A percentile compares a stretch with the other conserved stretches of the same genome.
Evolutionary conservation across 2,329 filamentous ascomycete species (phyloP).

Genomic region (Hymenoscyphus salicellus): DNA sequence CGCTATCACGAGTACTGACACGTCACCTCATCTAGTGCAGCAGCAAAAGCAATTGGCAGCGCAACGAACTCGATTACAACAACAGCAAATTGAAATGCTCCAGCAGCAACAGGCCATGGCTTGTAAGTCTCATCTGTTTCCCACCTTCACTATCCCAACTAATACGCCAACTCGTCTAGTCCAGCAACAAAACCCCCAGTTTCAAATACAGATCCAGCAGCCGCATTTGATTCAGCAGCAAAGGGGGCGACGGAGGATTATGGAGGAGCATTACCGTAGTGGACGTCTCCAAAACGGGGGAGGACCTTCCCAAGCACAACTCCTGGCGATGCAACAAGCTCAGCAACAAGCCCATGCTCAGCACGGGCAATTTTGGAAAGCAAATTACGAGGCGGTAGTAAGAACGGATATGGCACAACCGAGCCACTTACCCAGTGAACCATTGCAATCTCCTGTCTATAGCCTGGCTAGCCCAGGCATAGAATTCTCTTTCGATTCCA

Average conservation of each 20-base stretch:
- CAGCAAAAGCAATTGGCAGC: too few species aligned
- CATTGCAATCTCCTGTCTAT: neutral
- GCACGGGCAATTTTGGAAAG: too few species aligned
- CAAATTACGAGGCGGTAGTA: too few species aligned
- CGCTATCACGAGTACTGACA: too few species aligned
- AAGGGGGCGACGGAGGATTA: constrained; percentile 49
- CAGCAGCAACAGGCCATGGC: constrained; percentile 31
- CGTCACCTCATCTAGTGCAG: too few species aligned
- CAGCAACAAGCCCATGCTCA: too few species aligned
- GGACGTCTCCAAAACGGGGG: too few species aligned
- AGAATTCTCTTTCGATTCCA: neutral
- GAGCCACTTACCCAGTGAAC: neutral
- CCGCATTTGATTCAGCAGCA: constrained; percentile 52
- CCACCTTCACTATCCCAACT: constrained; percentile 13
- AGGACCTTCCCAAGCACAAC: constrained; percentile 50
- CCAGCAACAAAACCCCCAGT: constrained; percentile 35
- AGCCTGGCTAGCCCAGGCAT: neutral
- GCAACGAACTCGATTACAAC: too few species aligned
- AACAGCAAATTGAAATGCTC: constrained; percentile 40
- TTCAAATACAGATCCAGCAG: constrained; percentile 46
- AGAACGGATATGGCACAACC: constrained; percentile 40
- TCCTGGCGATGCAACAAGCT: constrained; percentile 50
- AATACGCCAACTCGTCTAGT: constrained; percentile 18
- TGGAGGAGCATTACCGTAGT: constrained; percentile 53
- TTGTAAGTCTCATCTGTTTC: constrained; percentile 24